Base-by-base conservation (phyloP, 2,329 filamentous ascomycete species). In the Sporothrix variecibatus region DNA sequence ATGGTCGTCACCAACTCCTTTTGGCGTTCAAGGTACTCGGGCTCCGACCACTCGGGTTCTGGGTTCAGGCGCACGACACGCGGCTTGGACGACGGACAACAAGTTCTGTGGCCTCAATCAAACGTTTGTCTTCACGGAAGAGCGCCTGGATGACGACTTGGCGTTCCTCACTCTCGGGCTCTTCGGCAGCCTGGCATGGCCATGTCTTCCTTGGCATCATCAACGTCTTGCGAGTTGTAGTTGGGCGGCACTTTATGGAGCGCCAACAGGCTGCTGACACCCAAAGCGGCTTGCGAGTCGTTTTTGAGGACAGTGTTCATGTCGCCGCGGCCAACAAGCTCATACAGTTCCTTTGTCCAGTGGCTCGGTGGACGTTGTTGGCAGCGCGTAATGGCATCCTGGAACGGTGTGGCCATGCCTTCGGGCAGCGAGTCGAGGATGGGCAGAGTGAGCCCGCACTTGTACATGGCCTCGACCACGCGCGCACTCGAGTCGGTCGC, bases 71-170 rank as follows among this genome's bases (percentile, higher is more conserved):
- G 92, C n/a, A 95, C 90, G 12, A 93, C 85, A 58, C 95, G 91
- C 17, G 94, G 87, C 79, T 92, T 93, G 71, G 92, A 90, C 38
- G 96, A 96, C 73, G 96, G 96, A 95, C n/a, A 99, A 86, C 73
- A 99, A 86, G 72, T 88, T 90, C 72, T 92, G 91, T 0, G 94
- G 94, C 96, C 83, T 99, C 96, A 75, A 94, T 91, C 73, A 97
- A 91, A 49, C 96, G 91, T 75, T 94, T 90, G 79, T 99, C 96
- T 77, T 98, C 94, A 75, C 91, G 92, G 86, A 98, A 99, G 38
- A 99, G 91, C 9, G 96, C 86, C 71, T 91, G 90, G 40, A 96
- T 97, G 8, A 98, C 90, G 11, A 91, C 88, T 81, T 95, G 91
- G 38, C 94, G 90, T 79, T 97, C 94, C 43, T 92, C 92, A 80